Conservation (phyloP, 768 basidiomycete species). For the Leccinum barrowsii region DNA sequence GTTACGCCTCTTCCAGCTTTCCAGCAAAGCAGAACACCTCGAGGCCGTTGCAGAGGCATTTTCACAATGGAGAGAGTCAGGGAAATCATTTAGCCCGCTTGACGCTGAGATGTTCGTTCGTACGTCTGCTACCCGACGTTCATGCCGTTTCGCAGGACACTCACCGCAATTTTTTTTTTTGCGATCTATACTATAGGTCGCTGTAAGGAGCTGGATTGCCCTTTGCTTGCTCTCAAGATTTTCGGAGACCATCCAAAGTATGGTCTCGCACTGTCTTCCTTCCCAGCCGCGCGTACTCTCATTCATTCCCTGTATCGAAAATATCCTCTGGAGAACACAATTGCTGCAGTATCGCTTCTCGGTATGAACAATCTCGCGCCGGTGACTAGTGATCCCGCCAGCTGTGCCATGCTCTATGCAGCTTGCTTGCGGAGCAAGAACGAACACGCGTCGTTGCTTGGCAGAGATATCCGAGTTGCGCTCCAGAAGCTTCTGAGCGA, state of each 20-base stretch:
- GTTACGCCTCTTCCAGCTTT: slow-evolving; percentile 49
- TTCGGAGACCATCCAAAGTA: slow-evolving; percentile 64
- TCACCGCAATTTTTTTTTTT: background rate
- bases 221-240: slow-evolving; percentile 53
- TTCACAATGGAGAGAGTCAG: slow-evolving; percentile 47
- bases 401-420: slow-evolving; percentile 52
- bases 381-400: slow-evolving; percentile 51
- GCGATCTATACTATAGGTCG: slow-evolving; percentile 42
- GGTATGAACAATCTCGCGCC: slow-evolving; percentile 51
- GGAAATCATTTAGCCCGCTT: slow-evolving; percentile 35
- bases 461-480: slow-evolving; percentile 39
- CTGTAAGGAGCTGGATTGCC: slow-evolving; percentile 54
- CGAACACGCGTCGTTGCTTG: slow-evolving; percentile 38
- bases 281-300: slow-evolving; percentile 51
- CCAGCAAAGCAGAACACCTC: slow-evolving; percentile 47
- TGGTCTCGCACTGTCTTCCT: slow-evolving; percentile 45
- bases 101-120: slow-evolving; percentile 52
- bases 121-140: slow-evolving; percentile 33
- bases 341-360: slow-evolving; percentile 53
- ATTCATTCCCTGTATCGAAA: slow-evolving; percentile 51
- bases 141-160: background rate
- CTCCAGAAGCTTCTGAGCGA: slow-evolving; percentile 34
- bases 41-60: slow-evolving; percentile 43
- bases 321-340: slow-evolving; percentile 44
- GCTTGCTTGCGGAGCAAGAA: slow-evolving; percentile 50